These are phyloP conservation scores for Sporothrix dimorphospora DNA, from an alignment of 2,329 filamentous ascomycete genomes.

Conservation along the genomic window DNA sequence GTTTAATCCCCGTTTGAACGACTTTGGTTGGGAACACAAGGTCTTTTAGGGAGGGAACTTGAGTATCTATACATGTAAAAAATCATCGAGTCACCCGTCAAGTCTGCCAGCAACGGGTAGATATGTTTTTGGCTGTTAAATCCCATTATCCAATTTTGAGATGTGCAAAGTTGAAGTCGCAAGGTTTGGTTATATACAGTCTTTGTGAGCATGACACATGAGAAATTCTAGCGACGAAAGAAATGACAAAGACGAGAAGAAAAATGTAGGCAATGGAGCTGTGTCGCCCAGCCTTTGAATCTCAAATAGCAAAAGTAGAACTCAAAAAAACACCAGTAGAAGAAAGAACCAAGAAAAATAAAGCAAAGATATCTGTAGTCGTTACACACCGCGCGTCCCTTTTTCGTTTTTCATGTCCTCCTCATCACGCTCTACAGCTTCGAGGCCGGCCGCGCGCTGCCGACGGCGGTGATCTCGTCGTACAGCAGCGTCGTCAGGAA, in stretches of 20 bases:
- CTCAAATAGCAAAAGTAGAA: neutral
- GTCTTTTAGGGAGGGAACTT: neutral
- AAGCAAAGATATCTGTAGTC: constrained; percentile 6
- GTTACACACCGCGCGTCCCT: constrained; percentile 9
- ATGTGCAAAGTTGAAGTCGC: constrained; percentile 5
- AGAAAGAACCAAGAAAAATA: neutral
- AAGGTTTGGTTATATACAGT: constrained; percentile 14
- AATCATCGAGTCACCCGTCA: neutral
- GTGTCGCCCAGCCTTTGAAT: neutral
- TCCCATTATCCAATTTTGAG: neutral
- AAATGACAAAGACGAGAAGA: neutral
- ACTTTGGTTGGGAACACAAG: neutral
- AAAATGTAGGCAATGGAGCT: neutral
- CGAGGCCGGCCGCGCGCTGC: constrained; percentile 62
- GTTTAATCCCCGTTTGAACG: neutral
- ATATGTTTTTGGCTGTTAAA: neutral
- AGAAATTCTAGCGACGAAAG: neutral
- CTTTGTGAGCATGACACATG: constrained; percentile 16
- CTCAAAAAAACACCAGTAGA: constrained; percentile 5
- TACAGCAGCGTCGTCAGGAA: constrained; percentile 89
- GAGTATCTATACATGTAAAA: neutral
- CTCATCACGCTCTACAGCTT: constrained; percentile 57
- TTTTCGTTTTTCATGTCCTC: neutral
- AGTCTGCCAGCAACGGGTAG: neutral
- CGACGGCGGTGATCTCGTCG: constrained; percentile 81